Conservation (phyloP, 2,329 filamentous ascomycete genomes). For the Talaromyces amestolkiae region DNA sequence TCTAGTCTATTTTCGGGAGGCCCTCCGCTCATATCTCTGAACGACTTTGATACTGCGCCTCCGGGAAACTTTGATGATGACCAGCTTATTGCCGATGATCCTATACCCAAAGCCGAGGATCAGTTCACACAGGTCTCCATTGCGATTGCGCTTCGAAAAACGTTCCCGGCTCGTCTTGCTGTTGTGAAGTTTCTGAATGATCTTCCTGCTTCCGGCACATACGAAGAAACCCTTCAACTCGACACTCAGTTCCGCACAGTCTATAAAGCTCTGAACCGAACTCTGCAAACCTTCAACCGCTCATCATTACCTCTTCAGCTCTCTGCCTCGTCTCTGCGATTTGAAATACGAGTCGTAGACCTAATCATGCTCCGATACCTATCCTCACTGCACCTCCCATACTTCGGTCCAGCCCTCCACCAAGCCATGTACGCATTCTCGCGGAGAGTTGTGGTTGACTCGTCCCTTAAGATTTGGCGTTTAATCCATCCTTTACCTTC, state of each 20-base stretch:
- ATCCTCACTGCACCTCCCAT: slow-evolving; percentile 31
- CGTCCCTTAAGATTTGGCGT: slow-evolving; percentile 49
- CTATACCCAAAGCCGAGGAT: slow-evolving; percentile 28
- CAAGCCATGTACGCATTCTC: slow-evolving; percentile 47
- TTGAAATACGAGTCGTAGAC: slow-evolving; percentile 26
- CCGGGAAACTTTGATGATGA: slow-evolving; percentile 27
- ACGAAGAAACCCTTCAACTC: slow-evolving; percentile 16
- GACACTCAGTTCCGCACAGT: slow-evolving; percentile 46
- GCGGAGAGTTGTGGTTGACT: slow-evolving; percentile 50
- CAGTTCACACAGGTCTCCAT: slow-evolving; percentile 37
- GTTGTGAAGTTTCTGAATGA: slow-evolving; percentile 33
- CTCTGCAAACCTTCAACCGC: slow-evolving; percentile 21
- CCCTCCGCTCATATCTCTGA: slow-evolving; percentile 28
- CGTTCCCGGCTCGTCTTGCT: slow-evolving; percentile 36
- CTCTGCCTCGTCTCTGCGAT: slow-evolving; percentile 16
- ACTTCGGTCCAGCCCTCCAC: background rate
- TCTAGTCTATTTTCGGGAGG: slow-evolving; percentile 32
- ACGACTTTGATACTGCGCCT: slow-evolving; percentile 34
- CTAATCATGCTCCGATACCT: slow-evolving; percentile 31
- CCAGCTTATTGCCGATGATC: slow-evolving; percentile 32
- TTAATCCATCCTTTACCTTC: slow-evolving; percentile 34
- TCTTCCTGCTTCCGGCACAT: slow-evolving; percentile 20
- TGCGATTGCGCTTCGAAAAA: slow-evolving; percentile 37
- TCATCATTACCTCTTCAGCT: background rate
- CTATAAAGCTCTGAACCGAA: slow-evolving; percentile 44